A percentile compares a stretch with the other conserved stretches of the same genome.
Conservation (phyloP, 139 green algal species). For the Chlamydomonas sphaeroides region DNA sequence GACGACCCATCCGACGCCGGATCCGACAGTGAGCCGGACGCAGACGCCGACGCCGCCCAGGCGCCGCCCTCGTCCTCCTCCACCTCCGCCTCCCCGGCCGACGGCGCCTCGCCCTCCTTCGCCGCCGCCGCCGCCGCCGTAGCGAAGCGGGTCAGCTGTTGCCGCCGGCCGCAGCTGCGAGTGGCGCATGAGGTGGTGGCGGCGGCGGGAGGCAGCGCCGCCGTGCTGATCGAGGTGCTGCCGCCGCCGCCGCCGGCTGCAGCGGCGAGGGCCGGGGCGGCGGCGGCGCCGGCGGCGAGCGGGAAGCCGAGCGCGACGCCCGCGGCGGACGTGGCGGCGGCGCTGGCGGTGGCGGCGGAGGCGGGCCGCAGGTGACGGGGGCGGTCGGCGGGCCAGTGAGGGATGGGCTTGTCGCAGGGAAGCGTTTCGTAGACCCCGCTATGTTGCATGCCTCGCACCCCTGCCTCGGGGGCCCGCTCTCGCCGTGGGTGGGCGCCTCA, state of each 20-base stretch:
- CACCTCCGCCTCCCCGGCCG: no score
- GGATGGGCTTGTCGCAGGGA: no score
- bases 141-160: background rate
- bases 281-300: background rate
- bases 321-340: background rate
- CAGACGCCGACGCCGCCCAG: no score
- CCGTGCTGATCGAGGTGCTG: conserved; percentile 13
- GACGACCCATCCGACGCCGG: no score
- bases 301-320: background rate
- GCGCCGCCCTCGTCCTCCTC: no score
- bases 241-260: background rate
- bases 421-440: no score
- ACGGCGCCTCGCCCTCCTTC: no score
- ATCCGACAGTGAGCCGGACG: no score
- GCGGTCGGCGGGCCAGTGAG: no score
- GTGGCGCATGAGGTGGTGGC: conserved; percentile 14
- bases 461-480: no score
- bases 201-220: background rate
- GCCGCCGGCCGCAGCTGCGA: conserved; percentile 7
- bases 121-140: conserved; percentile 5
- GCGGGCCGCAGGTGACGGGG: background rate
- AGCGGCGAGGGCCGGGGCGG: background rate
- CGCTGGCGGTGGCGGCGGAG: background rate
- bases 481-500: no score
- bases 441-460: no score